Base-by-base conservation (phyloP, 345 rosid species). In the Populus pruinosa region DNA sequence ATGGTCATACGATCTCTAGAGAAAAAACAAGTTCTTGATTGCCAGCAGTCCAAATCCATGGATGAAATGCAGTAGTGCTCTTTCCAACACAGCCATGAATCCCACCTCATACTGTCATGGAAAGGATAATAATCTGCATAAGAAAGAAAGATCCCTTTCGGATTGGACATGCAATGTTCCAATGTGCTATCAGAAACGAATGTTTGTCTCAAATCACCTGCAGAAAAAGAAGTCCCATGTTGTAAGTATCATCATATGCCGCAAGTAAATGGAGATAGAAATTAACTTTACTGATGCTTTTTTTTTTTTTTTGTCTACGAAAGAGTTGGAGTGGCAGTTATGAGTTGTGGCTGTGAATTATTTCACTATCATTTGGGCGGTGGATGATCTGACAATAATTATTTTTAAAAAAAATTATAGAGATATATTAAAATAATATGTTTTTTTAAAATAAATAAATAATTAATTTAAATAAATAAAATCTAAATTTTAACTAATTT, bases 161-260 rank as follows among this genome's bases (percentile, higher is more conserved):
- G 50, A 16, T 85, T 85, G 2, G 76, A 53, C 29, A 66, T 49
- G 27, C 82, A 85, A 62, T 85, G 84, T 3, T 49, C 43, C 21
- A 85, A 59, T n/a, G 87, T 85, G n/a, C 39, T 16, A 47, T 82
- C 82, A 7, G 87, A 85, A 38, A 75, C 87, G 56, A 64, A 69
- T 20, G 82, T 85, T 66, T 85, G 84, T 66, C 85, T 84, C 79
- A 85, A 69, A 63, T 85, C 87, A 75, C 84, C 87, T 82, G 82
- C 16, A 49, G 33, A 74, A 10, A 55, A 59, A 72, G 18, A 18
- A 6, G 36, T 33, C 36, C 36, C 5, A 6, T 6, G 14, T 35
- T 12, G 13, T 2, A 0, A 33, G 2, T 35, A 50, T 50, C 29
- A 31, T 16, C 23, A 33, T 33, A 10, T 18, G 38, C 67, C 10